Evolutionary conservation across 2,329 filamentous ascomycete genomes (phyloP).

Genomic region (Endoconidiophora polonica): DNA sequence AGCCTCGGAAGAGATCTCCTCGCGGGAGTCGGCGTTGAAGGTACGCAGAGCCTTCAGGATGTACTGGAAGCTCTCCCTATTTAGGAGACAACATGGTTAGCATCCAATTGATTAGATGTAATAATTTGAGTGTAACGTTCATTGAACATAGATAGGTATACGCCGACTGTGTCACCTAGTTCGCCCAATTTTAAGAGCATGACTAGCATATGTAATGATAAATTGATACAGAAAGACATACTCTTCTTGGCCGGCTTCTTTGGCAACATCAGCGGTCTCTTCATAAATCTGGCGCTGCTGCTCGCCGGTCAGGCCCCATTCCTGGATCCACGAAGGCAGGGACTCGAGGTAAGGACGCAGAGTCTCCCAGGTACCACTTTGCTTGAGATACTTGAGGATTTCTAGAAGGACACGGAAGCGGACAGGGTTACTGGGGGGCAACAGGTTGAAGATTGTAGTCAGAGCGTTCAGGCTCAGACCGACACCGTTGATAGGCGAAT

Average conservation of each 20-base stretch:
- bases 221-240: constrained; percentile 27
- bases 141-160: neutral
- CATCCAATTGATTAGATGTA: too few relatives aligned
- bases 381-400: constrained; percentile 68
- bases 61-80: constrained; percentile 48
- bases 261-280: constrained; percentile 64
- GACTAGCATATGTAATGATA: neutral
- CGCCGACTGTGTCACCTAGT: neutral
- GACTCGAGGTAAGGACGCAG: constrained; percentile 70
- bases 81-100: neutral
- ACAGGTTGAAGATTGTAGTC: constrained; percentile 91
- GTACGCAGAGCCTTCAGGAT: constrained; percentile 44
- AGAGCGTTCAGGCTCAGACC: constrained; percentile 79
- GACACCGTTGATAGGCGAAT: constrained; percentile 69
- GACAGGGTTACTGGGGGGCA: constrained; percentile 57
- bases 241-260: constrained; percentile 60
- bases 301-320: constrained; percentile 70
- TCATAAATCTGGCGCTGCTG: constrained; percentile 74
- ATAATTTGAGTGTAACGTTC: neutral
- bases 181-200: neutral
- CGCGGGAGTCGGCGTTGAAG: constrained; percentile 38
- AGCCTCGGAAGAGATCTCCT: constrained; percentile 40
- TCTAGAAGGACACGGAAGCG: constrained; percentile 84
- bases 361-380: constrained; percentile 61
- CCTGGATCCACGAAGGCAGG: constrained; percentile 63